Conservation (phyloP, 2,329 filamentous ascomycete species). For the Exophiala lecanii-corni region DNA sequence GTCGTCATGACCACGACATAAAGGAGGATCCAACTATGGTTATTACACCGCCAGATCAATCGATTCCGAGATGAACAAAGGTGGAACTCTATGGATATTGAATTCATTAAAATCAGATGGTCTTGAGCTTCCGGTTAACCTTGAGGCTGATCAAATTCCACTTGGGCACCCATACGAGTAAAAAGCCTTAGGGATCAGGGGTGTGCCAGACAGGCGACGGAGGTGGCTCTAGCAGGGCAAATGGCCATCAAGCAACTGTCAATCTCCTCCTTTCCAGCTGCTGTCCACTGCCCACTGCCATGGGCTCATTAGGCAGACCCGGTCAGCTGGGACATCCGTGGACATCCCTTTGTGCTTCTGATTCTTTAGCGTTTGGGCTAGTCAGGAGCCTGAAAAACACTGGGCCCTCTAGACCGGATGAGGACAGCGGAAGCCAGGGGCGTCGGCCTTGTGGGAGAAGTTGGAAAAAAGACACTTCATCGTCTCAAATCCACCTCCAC, state of each 20-base stretch:
- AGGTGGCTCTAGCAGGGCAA: no score
- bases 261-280: constrained; percentile 1
- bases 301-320: constrained; percentile 15
- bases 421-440: constrained; percentile 18
- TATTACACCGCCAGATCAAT: no score
- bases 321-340: constrained; percentile 17
- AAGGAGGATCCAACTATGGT: no score
- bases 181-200: no score
- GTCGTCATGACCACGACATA: no score
- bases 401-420: constrained; percentile 8
- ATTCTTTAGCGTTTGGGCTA: constrained; percentile 14
- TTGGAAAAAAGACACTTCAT: neutral
- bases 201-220: no score
- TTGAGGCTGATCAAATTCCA: no score
- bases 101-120: no score
- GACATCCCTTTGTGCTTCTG: constrained; percentile 13
- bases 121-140: no score
- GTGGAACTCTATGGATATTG: no score
- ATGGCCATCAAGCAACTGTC: neutral
- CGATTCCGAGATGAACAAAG: no score
- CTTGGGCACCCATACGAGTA: no score
- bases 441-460: neutral
- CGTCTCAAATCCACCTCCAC: constrained; percentile 4
- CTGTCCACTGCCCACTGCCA: constrained; percentile 4
- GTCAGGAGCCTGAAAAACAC: constrained; percentile 2